Percentiles rank a stretch among this genome's conserved stretches.
Conservation (phyloP, 345 rosid genomes). For the Citrus inodora region DNA sequence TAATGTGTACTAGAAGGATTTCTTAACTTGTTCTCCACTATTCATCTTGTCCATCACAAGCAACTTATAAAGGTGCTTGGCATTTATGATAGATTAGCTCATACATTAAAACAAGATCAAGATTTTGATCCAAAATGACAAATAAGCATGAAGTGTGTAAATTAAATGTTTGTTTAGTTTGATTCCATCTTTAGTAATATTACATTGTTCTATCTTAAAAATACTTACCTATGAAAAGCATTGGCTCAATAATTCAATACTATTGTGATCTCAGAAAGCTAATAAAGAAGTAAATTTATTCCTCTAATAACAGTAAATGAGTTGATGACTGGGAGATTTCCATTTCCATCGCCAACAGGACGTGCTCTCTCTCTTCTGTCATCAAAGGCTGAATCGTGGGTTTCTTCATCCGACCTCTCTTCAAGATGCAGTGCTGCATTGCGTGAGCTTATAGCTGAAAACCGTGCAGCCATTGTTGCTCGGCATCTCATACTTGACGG, state of each 20-base stretch:
- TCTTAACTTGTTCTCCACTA: too few relatives aligned
- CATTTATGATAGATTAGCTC: not conserved
- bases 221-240: too few relatives aligned
- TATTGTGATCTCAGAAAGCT: not conserved
- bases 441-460: conserved; percentile 44
- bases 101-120: too few relatives aligned
- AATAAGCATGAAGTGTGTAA: not conserved
- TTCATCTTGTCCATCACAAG: too few relatives aligned
- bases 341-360: conserved; percentile 23
- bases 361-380: conserved; percentile 83
- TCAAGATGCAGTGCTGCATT: conserved; percentile 49
- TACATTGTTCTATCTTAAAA: too few relatives aligned
- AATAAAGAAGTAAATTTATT: not conserved
- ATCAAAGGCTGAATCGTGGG: conserved; percentile 32
- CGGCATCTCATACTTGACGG: conserved; percentile 30
- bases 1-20: not conserved
- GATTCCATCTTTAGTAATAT: too few relatives aligned
- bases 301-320: conserved; percentile 11
- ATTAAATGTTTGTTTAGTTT: not conserved
- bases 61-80: not conserved
- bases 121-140: not conserved
- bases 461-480: conserved; percentile 39
- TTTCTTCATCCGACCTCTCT: conserved; percentile 44
- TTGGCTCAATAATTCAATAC: too few relatives aligned
- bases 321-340: conserved; percentile 21